These are phyloP conservation scores for Trichaptum fuscoviolaceum DNA, from an alignment of 768 basidiomycete genomes.

Conservation along the genomic window DNA sequence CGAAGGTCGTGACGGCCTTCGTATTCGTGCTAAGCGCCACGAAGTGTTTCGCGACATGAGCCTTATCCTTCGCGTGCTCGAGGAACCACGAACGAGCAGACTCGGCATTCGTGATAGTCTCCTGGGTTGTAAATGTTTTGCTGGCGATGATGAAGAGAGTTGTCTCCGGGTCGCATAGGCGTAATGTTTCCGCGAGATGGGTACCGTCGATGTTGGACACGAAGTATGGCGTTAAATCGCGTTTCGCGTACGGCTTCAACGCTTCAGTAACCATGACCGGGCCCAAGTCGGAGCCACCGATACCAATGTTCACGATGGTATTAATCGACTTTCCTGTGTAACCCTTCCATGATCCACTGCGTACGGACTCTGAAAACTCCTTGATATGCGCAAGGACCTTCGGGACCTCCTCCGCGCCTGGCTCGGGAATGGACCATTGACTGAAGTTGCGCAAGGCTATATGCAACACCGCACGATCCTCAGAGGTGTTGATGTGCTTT, in stretches of 20 bases:
- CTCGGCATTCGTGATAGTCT: slow-evolving; percentile 98
- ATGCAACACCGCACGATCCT: slow-evolving; percentile 95
- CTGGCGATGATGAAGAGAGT: slow-evolving; percentile 98
- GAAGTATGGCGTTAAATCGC: slow-evolving; percentile 82
- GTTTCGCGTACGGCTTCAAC: slow-evolving; percentile 87
- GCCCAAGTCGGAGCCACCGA: slow-evolving; percentile 96
- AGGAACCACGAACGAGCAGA: slow-evolving; percentile 96
- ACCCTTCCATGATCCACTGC: slow-evolving; percentile 90
- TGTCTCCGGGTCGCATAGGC: slow-evolving; percentile 78
- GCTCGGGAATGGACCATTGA: slow-evolving; percentile 75
- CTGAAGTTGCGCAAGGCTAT: slow-evolving; percentile 78
- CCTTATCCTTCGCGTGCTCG: slow-evolving; percentile 70
- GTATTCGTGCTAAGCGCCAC: slow-evolving; percentile 98
- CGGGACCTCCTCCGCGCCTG: slow-evolving; percentile 76
- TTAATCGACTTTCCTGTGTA: slow-evolving; percentile 95
- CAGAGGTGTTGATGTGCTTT: slow-evolving; percentile 97
- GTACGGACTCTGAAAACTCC: slow-evolving; percentile 77
- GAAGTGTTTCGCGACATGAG: slow-evolving; percentile 97
- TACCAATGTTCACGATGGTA: slow-evolving; percentile 97
- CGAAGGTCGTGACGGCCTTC: slow-evolving; percentile 87
- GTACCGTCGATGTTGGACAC: slow-evolving; percentile 99
- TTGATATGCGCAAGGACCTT: slow-evolving; percentile 88
- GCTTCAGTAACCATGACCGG: slow-evolving; percentile 99
- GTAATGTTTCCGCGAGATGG: slow-evolving; percentile 86
- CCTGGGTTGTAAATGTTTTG: slow-evolving; percentile 99